Evolutionary conservation across 73 alveolate genomes (phyloP), one percentile per base, ranked within the genome.

Genomic region (Symbiodinium natans): DNA sequence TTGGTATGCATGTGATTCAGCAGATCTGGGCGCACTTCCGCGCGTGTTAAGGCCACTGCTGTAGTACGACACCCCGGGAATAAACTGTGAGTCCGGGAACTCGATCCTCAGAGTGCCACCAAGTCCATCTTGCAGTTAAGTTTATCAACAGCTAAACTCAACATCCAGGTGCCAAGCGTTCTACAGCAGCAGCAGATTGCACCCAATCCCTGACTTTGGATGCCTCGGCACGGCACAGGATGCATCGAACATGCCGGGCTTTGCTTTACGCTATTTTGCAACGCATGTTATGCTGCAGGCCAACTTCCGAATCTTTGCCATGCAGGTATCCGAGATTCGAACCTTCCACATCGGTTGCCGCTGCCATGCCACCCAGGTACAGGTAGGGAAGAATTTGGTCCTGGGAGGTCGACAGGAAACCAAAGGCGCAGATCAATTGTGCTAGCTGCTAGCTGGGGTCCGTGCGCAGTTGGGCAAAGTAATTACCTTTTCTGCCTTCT

Each of bases 291-390:
- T n/a, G n/a, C n/a, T n/a, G n/a, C n/a, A n/a, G n/a, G n/a, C n/a
- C n/a, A n/a, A n/a, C n/a, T n/a, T n/a, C n/a, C n/a, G n/a, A n/a
- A n/a, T n/a, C n/a, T n/a, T n/a, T 46, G 59, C 59, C 6, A 13
- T 6, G 59, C 6, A 46, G 39, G 38, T 8, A 2, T 63, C 9
- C 36, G 9, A 29, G 77, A 7, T 23, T 27, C 77, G 38, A 27
- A 63, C 77, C 34, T 29, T 63, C 77, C 34, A 63, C 34, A 11
- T 63, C 77, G 31, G 77, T 63, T 21, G 77, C 77, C 31, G 77
- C 77, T 27, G 31, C 77, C 77, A 63, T 63, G 77, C 77, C 77
- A 27, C 77, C 77, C 77, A 63, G 15, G 77, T 63, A 63, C 77
- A 63, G 34, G 77, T 63, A 63, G 17, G 77, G 77, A 15, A 63